Evolutionary conservation across 805 yeast genomes (phyloP), one percentile per base, ranked within the genome.

Genomic region (Suhomyces kilbournensis): DNA sequence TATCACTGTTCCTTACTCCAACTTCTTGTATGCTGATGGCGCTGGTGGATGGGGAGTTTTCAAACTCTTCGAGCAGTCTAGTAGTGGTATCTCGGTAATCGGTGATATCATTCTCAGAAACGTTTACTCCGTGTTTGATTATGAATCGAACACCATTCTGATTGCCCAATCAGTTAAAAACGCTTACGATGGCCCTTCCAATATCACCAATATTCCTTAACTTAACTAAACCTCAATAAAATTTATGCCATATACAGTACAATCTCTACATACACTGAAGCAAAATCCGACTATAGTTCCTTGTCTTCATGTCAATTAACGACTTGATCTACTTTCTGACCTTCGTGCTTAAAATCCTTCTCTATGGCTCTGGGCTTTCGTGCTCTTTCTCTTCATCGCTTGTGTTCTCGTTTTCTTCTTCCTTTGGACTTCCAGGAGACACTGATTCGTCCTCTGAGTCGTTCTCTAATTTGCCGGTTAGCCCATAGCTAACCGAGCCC

Each of bases 401-500:
- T 15, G 12, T 23, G 14, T 7, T 44, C 19, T 30, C 28, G n/a
- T 14, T 20, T 12, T 39, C 46, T 28, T 12, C n/a, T 28, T 28
- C n/a, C 32, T 28, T 28, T 14, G 19, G 20, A 12, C 12, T 39
- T 19, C 42, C 50, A 26, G 23, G n/a, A 6, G 39, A 25, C n/a
- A 42, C 44, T 19, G 19, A 26, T 23, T 49, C 28, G 9, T 48
- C 44, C 1, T 38, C 20, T 14, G 38, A 42, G 19, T 20, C 45
- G 1, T n/a, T 12, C 12, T 15, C 40, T 9, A 17, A 5, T 7
- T 12, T 22, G 9, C 10, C 48, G 5, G 15, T 8, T 17, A 14
- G 8, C 4, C 38, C 39, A 30, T 32, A 30, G 8, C 34, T 46
- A 6, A 47, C 52, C 43, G 48, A 44, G 17, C 55, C 54, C 4